Evolutionary conservation across 345 rosid species (phyloP).

Genomic region (Citrus unshiu): DNA sequence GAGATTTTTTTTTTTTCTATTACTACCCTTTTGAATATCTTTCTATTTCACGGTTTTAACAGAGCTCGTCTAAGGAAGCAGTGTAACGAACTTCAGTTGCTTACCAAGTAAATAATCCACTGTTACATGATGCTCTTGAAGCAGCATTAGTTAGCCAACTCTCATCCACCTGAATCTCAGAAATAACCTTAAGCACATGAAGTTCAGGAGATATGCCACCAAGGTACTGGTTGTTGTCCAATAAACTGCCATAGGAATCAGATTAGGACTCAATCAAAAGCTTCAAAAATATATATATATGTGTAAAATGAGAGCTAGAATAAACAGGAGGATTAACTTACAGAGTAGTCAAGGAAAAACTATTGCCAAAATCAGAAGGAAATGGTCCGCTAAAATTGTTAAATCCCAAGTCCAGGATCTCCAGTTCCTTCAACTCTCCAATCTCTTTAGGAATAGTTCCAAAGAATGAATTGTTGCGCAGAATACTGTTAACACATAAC

Average conservation of each 20-base stretch:
- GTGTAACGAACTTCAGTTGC: neutral
- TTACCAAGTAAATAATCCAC: slow-evolving; percentile 22
- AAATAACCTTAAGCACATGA: slow-evolving; percentile 30
- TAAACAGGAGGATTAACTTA: slow-evolving; percentile 22
- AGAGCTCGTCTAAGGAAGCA: neutral
- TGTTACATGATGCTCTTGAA: slow-evolving; percentile 19
- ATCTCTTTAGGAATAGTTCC: slow-evolving; percentile 74
- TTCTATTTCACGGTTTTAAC: neutral
- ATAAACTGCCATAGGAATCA: slow-evolving; percentile 33
- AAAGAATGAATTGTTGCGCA: slow-evolving; percentile 78
- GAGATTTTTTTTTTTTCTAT: neutral
- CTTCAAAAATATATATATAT: neutral
- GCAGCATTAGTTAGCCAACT: slow-evolving; percentile 19
- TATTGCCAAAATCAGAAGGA: slow-evolving; percentile 37
- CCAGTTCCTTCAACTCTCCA: slow-evolving; percentile 59
- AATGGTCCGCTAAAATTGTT: slow-evolving; percentile 71
- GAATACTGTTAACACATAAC: slow-evolving; percentile 36
- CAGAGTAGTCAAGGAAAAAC: slow-evolving; percentile 44
- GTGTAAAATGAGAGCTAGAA: neutral
- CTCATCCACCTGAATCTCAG: slow-evolving; percentile 45
- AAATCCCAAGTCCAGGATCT: slow-evolving; percentile 73
- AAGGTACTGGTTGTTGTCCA: slow-evolving; percentile 51
- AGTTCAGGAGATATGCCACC: slow-evolving; percentile 35
- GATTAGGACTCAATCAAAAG: slow-evolving; percentile 3
- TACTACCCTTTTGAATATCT: neutral